Conservation (phyloP, 495 filamentous ascomycete species). For the Penicilliopsis zonata region DNA sequence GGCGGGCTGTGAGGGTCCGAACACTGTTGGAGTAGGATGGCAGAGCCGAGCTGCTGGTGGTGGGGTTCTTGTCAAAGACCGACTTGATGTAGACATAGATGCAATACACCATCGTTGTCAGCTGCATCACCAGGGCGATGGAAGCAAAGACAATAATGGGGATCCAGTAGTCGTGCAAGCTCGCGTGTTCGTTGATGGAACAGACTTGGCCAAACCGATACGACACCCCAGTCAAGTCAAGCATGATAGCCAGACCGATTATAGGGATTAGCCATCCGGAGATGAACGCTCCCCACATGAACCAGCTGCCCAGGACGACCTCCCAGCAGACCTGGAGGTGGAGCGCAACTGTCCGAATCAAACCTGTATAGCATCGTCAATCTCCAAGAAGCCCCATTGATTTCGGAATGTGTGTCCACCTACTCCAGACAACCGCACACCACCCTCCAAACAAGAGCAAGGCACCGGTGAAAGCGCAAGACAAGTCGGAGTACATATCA, state of each 20-base stretch:
- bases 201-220: conserved; percentile 87
- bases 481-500: conserved; percentile 70
- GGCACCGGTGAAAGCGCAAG: conserved; percentile 81
- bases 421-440: conserved; percentile 70
- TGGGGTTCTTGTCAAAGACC: conserved; percentile 57
- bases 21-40: conserved; percentile 73
- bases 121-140: conserved; percentile 70
- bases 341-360: conserved; percentile 79
- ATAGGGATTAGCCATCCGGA: conserved; percentile 76
- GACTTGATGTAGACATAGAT: conserved; percentile 84
- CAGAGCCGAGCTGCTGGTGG: conserved; percentile 57
- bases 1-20: conserved; percentile 70
- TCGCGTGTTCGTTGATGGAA: conserved; percentile 79
- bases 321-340: conserved; percentile 99
- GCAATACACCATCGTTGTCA: conserved; percentile 79
- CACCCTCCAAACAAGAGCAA: conserved; percentile 79
- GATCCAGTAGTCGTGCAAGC: conserved; percentile 78
- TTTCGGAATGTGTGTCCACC: conserved; percentile 6
- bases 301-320: conserved; percentile 71
- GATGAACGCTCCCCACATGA: conserved; percentile 77
- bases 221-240: conserved; percentile 82
- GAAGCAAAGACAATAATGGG: conserved; percentile 72
- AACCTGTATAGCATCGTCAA: conserved; percentile 35
- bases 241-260: conserved; percentile 56
- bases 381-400: background rate